These are phyloP conservation scores for Tuctoria greenei DNA, from an alignment of 176 grass and related monocot species.

Conservation along the genomic window DNA sequence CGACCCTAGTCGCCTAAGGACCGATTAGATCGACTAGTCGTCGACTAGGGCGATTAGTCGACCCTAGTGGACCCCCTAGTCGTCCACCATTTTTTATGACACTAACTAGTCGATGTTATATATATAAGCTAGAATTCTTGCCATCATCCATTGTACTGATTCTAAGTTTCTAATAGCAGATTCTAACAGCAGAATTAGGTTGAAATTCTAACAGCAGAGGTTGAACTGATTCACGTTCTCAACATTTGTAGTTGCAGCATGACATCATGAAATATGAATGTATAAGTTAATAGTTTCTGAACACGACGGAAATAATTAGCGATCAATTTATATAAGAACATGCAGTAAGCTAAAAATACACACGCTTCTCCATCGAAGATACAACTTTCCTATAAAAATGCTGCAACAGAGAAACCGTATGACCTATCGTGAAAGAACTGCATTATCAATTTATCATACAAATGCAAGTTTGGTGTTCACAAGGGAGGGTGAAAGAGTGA, in stretches of 20 bases:
- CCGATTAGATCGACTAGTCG: too few species aligned
- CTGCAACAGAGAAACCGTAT: constrained; percentile 23
- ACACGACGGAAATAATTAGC: not conserved
- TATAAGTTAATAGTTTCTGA: not conserved
- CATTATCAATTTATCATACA: constrained; percentile 7
- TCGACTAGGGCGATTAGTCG: too few species aligned
- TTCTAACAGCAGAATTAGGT: too few species aligned
- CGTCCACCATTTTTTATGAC: too few species aligned
- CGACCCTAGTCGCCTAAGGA: too few species aligned
- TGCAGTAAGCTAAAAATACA: constrained; percentile 10
- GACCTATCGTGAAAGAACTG: not conserved
- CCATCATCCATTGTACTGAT: too few species aligned
- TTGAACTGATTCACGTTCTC: too few species aligned
- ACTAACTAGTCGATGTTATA: too few species aligned
- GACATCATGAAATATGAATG: not conserved
- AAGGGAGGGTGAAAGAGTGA: constrained; percentile 3
- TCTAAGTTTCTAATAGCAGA: too few species aligned
- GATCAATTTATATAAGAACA: constrained; percentile 14
- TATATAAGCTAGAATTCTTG: too few species aligned
- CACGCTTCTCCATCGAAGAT: not conserved
- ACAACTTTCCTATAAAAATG: not conserved
- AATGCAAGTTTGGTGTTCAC: not conserved
- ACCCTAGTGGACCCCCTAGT: too few species aligned
- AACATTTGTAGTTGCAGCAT: not conserved
- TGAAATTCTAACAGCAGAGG: too few species aligned